These are phyloP conservation scores for Magnusiomyces sp. DNA, from an alignment of 1,139 yeast genomes.

Conservation along the genomic window DNA sequence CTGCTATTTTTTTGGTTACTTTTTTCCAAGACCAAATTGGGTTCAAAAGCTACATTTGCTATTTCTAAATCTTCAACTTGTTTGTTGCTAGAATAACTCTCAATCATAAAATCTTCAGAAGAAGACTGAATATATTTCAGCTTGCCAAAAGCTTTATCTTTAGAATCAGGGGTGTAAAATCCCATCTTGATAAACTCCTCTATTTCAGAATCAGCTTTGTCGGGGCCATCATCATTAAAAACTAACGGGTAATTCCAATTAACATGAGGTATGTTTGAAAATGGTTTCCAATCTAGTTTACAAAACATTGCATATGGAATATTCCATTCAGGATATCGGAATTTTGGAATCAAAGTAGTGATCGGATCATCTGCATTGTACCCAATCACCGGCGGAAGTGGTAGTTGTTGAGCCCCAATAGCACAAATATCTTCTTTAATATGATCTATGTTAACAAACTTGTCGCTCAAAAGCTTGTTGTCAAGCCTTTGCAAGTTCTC, in stretches of 20 bases:
- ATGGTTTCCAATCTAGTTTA: constrained; percentile 13
- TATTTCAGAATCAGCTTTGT: background rate
- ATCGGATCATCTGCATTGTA: background rate
- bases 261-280: background rate
- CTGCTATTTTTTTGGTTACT: background rate
- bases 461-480: background rate
- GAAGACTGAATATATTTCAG: background rate
- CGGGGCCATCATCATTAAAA: background rate
- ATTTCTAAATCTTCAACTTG: background rate
- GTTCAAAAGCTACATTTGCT: background rate
- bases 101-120: constrained; percentile 1
- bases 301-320: constrained; percentile 7
- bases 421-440: constrained; percentile 6
- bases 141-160: constrained; percentile 1
- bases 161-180: background rate
- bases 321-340: constrained; percentile 11
- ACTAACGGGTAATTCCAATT: background rate
- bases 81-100: background rate
- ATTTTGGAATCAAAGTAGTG: constrained; percentile 2
- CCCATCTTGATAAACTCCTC: background rate
- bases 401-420: constrained; percentile 6
- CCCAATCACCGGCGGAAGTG: constrained; percentile 6
- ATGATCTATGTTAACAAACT: constrained; percentile 2
- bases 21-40: background rate
- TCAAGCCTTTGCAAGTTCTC: background rate